phyloP scores from a whole-genome alignment of 345 rosid species.

The Syzygium jambos region DNA sequence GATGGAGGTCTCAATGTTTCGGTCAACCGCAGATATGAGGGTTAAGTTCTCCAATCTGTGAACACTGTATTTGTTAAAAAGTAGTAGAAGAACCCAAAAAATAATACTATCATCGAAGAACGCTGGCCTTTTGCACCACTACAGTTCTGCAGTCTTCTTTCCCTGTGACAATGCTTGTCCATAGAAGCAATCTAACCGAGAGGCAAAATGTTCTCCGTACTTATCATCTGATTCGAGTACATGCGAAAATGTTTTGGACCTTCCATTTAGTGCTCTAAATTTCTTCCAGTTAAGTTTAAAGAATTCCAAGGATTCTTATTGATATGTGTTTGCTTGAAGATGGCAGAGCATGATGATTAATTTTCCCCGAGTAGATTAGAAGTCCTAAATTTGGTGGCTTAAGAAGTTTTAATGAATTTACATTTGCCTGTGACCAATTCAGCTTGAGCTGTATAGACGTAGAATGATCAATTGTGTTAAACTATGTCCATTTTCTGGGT shows the following conservation, averaged over 20 bases:
- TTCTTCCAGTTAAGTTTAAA: background rate
- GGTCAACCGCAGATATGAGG: slow-evolving; percentile 12
- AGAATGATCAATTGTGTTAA: background rate
- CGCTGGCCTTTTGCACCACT: background rate
- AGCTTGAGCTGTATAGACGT: background rate
- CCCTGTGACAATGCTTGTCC: background rate
- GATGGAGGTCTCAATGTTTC: slow-evolving; percentile 53
- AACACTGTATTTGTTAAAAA: background rate
- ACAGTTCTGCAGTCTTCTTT: background rate
- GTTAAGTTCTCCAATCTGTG: background rate
- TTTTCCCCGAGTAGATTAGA: background rate
- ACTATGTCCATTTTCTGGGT: background rate
- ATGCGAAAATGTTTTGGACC: background rate
- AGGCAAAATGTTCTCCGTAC: background rate
- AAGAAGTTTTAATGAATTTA: background rate
- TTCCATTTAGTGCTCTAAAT: background rate
- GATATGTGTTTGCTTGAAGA: background rate
- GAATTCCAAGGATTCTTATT: background rate
- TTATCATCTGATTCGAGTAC: background rate
- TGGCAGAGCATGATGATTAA: background rate
- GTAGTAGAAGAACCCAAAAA: background rate
- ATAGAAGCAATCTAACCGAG: background rate
- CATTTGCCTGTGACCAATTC: background rate
- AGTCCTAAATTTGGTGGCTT: background rate
- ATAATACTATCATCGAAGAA: background rate